Conservation (phyloP, 805 yeast genomes). For the Ogataea methylovora region DNA sequence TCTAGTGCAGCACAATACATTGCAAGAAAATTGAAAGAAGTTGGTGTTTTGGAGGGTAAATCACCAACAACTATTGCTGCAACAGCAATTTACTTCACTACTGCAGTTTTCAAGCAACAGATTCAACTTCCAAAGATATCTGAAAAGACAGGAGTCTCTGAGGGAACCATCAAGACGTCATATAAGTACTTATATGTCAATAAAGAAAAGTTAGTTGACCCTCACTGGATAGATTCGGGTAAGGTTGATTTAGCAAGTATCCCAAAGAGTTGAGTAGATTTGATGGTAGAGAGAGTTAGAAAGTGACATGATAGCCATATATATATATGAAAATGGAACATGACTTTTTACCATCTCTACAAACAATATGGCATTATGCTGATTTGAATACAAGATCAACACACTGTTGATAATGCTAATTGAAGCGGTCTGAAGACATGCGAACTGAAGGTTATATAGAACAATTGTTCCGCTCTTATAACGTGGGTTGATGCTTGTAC, state of each 20-base stretch:
- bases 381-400: too few relatives aligned
- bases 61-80: slow-evolving; percentile 98
- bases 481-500: too few relatives aligned
- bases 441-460: too few relatives aligned
- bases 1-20: slow-evolving; percentile 91
- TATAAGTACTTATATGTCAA: slow-evolving; percentile 78
- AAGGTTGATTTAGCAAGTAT: slow-evolving; percentile 52
- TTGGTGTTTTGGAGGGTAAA: slow-evolving; percentile 91
- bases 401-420: too few relatives aligned
- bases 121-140: slow-evolving; percentile 76
- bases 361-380: too few relatives aligned
- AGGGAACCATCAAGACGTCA: slow-evolving; percentile 92
- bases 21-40: slow-evolving; percentile 82
- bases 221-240: slow-evolving; percentile 65
- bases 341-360: too few relatives aligned
- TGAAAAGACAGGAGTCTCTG: slow-evolving; percentile 92
- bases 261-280: too few relatives aligned
- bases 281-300: too few relatives aligned
- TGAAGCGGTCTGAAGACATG: too few relatives aligned
- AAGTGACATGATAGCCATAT: too few relatives aligned
- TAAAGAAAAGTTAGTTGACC: slow-evolving; percentile 64
- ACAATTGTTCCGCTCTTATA: too few relatives aligned
- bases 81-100: slow-evolving; percentile 91
- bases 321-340: too few relatives aligned
- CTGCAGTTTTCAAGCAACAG: slow-evolving; percentile 75